Evolutionary conservation across 192 early-diverging fungal genomes (phyloP), one percentile per base, ranked within the genome.

Genomic region (Backusella liffmaniae): DNA sequence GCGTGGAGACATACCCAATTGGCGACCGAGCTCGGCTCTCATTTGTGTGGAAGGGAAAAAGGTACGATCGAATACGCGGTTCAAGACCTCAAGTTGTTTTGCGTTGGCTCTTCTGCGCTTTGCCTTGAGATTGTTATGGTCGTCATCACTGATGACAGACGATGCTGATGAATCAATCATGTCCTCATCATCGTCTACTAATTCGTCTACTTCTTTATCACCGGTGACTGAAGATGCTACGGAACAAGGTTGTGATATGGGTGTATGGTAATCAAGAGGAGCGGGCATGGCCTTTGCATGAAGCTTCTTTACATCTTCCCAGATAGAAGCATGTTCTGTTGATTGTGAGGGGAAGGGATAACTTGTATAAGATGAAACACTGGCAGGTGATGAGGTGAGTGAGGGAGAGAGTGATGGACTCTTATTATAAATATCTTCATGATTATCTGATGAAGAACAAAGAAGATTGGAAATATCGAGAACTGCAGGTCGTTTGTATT

Each of bases 1-100:
- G 44, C 96, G 90, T 23, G 95, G 94, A 42, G 92, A 91, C 97
- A 98, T 97, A 53, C 91, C 90, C 53, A 95, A 89, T 68, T 93
- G 86, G 70, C 88, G 86, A 72, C 93, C 94, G 0, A 98, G 85
- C 29, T 90, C 85, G 71, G 91, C 79, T 74, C 97, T 89, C 80
- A 92, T 84, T 72, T 94, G 91, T 1, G 94, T 93, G 39, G 92
- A 93, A 21, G 96, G 96, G 71, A 96, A 94, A 44, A 88, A 92
- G 39, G 94, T 95, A 37, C 84, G 82, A 26, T 88, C 85, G 83
- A 95, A 97, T 12, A 94, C 90, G 34, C 85, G 79, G 77, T 94
- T 94, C 9, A 98, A 87, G 7, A 91, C 89, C 18, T 89, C 83
- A 7, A 95, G 84, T 77, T 95, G 94, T 73, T 90, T 88, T 3